Evolutionary conservation across 2,329 filamentous ascomycete species (phyloP).

Genomic region (Corinectria fuckeliana): DNA sequence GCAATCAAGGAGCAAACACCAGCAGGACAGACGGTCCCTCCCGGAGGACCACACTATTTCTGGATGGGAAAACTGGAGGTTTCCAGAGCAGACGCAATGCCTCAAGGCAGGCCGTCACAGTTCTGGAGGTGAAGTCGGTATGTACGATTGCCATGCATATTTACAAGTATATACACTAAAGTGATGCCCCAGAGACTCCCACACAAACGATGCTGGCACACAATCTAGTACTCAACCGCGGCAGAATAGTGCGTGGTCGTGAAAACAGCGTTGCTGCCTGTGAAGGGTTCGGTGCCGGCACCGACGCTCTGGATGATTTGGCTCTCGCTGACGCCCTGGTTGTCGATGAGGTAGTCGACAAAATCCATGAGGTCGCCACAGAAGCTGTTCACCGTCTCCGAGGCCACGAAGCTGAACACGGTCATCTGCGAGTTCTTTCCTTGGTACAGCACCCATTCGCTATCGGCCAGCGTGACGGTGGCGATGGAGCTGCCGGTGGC

Average conservation of each 20-base stretch:
- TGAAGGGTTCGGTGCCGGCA: constrained; percentile 64
- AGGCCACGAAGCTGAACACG: constrained; percentile 60
- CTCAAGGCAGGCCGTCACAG: constrained; percentile 20
- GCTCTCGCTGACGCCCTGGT: constrained; percentile 53
- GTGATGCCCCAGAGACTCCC: not conserved
- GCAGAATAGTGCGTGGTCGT: constrained; percentile 20
- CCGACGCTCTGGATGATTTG: constrained; percentile 62
- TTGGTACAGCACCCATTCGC: constrained; percentile 60
- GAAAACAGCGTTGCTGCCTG: constrained; percentile 48
- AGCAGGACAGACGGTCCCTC: constrained; percentile 11
- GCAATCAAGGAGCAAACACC: constrained; percentile 16
- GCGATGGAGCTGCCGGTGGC: constrained; percentile 58
- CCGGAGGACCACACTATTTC: constrained; percentile 42
- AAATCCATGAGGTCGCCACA: constrained; percentile 63
- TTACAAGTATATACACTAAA: constrained; percentile 1
- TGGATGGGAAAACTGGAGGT: constrained; percentile 49
- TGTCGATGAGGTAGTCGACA: constrained; percentile 58
- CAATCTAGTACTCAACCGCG: constrained; percentile 10
- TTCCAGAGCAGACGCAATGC: constrained; percentile 22
- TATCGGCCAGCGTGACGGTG: constrained; percentile 59
- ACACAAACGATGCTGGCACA: not conserved
- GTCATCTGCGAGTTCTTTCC: constrained; percentile 62
- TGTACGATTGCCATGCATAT: not conserved
- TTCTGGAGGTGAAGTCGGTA: constrained; percentile 17
- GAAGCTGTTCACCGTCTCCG: constrained; percentile 54